Evolutionary conservation across 108 stramenopile genomes (phyloP), one percentile per base, ranked within the genome.

Genomic region (Ochromonas danica): DNA sequence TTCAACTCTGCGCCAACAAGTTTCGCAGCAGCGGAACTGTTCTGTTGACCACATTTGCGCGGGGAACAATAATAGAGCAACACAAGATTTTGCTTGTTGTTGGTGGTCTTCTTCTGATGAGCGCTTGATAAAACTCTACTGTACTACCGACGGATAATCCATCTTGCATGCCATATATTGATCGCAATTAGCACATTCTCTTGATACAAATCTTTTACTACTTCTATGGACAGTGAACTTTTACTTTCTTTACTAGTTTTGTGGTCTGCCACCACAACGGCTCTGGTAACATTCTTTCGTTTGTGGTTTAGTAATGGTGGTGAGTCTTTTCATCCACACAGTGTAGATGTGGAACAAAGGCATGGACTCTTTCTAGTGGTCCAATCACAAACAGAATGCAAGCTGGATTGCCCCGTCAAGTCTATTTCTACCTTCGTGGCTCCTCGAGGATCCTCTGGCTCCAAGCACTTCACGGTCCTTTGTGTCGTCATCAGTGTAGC

Each of bases 161-260:
- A n/a, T n/a, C n/a, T n/a, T n/a, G n/a, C n/a, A n/a, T n/a, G n/a
- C n/a, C n/a, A n/a, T n/a, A n/a, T n/a, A n/a, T n/a, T n/a, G n/a
- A n/a, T n/a, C n/a, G n/a, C n/a, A n/a, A n/a, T n/a, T n/a, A n/a
- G n/a, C n/a, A n/a, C n/a, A n/a, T n/a, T n/a, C n/a, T n/a, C n/a
- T n/a, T n/a, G n/a, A n/a, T n/a, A n/a, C n/a, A n/a, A n/a, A n/a
- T n/a, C n/a, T n/a, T n/a, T n/a, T n/a, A n/a, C n/a, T n/a, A n/a
- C n/a, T n/a, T n/a, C n/a, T n/a, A 75, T 75, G 72, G 72, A 75
- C 51, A 45, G 27, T 33, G 72, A 75, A 75, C 41, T 75, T 6
- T 33, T 75, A 17, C 3, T 75, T 27, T 3, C 45, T 42, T 25
- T 75, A 14, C 28, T 39, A 14, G 43, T 75, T 27, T 33, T 75